Conservation (phyloP, 495 filamentous ascomycete genomes). For the Penicillium dipodomyicola region DNA sequence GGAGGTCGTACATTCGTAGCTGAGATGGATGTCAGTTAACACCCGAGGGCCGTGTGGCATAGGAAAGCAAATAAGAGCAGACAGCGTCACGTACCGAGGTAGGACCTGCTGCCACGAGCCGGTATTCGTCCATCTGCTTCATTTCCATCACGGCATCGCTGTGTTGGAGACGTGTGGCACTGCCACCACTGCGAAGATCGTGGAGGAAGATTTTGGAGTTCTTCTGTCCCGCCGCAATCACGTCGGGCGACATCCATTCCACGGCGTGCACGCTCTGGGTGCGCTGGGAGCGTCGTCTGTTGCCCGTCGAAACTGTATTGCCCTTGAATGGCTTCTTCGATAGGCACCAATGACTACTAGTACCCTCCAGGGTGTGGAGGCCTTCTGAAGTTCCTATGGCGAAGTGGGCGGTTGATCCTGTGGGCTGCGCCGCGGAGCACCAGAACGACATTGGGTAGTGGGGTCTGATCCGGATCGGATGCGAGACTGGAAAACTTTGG, state of each 20-base stretch:
- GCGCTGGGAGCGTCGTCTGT: not conserved
- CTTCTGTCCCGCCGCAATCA: conserved; percentile 39
- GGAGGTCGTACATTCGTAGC: conserved; percentile 50
- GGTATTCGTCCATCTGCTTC: conserved; percentile 37
- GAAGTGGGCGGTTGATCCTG: conserved; percentile 30
- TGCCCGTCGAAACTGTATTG: conserved; percentile 7
- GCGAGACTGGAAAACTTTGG: conserved; percentile 21
- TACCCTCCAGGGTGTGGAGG: conserved; percentile 36
- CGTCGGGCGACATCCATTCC: conserved; percentile 39
- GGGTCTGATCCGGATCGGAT: conserved; percentile 32
- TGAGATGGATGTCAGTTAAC: conserved; percentile 11
- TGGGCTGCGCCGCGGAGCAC: conserved; percentile 39
- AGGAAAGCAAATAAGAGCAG: not conserved
- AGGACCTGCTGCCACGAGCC: conserved; percentile 37
- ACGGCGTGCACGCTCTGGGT: conserved; percentile 30
- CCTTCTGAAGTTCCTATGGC: conserved; percentile 46
- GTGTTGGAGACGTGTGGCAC: conserved; percentile 36
- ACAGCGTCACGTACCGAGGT: conserved; percentile 31
- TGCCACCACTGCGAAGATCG: conserved; percentile 37
- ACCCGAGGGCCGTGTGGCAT: not conserved
- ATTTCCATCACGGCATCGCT: conserved; percentile 37
- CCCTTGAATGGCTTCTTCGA: conserved; percentile 34
- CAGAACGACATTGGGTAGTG: conserved; percentile 28
- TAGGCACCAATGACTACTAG: conserved; percentile 32
- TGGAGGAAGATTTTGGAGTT: conserved; percentile 39